A percentile compares a stretch with the other conserved stretches of the same genome.
These are phyloP conservation scores for Pseudocercospora musae DNA, from an alignment of 2,329 filamentous ascomycete species.

Conservation along the genomic window DNA sequence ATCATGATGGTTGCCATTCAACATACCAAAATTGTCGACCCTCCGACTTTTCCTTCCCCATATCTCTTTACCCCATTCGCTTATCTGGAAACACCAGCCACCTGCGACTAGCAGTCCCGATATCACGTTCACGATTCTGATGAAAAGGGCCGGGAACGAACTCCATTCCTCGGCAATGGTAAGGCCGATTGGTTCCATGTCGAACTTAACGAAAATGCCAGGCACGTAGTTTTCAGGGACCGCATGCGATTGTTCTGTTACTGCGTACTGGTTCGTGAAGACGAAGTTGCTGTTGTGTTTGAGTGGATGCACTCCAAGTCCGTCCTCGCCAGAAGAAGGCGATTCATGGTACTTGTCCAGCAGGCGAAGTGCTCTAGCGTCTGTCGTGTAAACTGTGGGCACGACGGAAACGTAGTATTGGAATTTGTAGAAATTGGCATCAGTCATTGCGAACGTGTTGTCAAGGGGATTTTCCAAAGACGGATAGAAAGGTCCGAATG, in stretches of 20 bases:
- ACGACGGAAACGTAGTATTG: conserved; percentile 97
- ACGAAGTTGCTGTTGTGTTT: conserved; percentile 57
- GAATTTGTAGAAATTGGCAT: conserved; percentile 83
- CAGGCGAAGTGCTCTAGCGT: conserved; percentile 41
- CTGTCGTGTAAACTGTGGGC: conserved; percentile 78
- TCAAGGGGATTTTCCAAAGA: conserved; percentile 92
- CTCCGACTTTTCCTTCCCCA: conserved; percentile 20
- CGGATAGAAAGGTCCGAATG: conserved; percentile 95
- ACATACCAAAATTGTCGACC: conserved; percentile 23
- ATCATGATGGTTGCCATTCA: conserved; percentile 21
- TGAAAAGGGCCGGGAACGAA: conserved; percentile 67
- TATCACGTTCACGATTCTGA: conserved; percentile 86
- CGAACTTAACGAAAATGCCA: conserved; percentile 97
- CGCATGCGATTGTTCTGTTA: conserved; percentile 77
- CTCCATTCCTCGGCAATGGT: conserved; percentile 79
- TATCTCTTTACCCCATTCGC: conserved; percentile 63
- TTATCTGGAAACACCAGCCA: conserved; percentile 86
- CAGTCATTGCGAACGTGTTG: conserved; percentile 75
- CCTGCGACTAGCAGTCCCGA: conserved; percentile 88
- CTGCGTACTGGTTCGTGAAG: conserved; percentile 95
- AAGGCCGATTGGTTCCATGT: conserved; percentile 92
- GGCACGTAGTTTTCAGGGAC: conserved; percentile 70
- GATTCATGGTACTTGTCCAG: conserved; percentile 39
- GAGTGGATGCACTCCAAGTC: conserved; percentile 33
- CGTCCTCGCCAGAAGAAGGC: conserved; percentile 39